Evolutionary conservation across 2,329 filamentous ascomycete genomes (phyloP).

Genomic region (Fusarium compactum): DNA sequence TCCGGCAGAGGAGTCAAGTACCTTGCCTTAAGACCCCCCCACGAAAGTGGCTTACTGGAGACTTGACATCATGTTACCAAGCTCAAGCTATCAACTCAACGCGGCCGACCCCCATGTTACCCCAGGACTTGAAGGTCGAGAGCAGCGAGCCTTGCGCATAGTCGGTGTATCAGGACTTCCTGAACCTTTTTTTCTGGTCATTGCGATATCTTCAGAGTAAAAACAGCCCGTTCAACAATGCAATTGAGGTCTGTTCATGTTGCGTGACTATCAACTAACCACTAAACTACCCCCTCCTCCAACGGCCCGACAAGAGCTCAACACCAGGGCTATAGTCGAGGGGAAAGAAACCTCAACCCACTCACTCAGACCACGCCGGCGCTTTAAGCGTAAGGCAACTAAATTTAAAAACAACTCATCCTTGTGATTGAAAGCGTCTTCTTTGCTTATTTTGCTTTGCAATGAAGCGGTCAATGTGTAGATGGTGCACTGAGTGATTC

Average conservation of each 20-base stretch:
- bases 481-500: not conserved
- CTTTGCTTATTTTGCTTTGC: slow-evolving; percentile 20
- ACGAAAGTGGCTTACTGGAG: slow-evolving; percentile 39
- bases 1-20: slow-evolving; percentile 29
- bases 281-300: slow-evolving; percentile 32
- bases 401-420: not conserved
- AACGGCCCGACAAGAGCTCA: slow-evolving; percentile 40
- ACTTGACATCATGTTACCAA: slow-evolving; percentile 49
- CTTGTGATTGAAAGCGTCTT: not conserved
- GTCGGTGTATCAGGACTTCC: slow-evolving; percentile 32
- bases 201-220: not conserved
- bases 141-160: slow-evolving; percentile 15
- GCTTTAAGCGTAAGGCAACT: slow-evolving; percentile 12
- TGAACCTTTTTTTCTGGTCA: not conserved
- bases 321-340: slow-evolving; percentile 32
- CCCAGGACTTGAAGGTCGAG: slow-evolving; percentile 15
- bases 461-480: slow-evolving; percentile 36
- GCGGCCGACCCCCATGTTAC: slow-evolving; percentile 23
- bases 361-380: slow-evolving; percentile 24
- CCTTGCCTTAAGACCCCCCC: slow-evolving; percentile 29
- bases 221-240: not conserved
- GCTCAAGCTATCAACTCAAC: slow-evolving; percentile 26
- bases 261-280: slow-evolving; percentile 21
- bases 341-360: slow-evolving; percentile 26
- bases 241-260: not conserved